Evolutionary conservation across 331 rosid species (phyloP), one percentile per base, ranked within the genome.

Genomic region (Malus hybrid): DNA sequence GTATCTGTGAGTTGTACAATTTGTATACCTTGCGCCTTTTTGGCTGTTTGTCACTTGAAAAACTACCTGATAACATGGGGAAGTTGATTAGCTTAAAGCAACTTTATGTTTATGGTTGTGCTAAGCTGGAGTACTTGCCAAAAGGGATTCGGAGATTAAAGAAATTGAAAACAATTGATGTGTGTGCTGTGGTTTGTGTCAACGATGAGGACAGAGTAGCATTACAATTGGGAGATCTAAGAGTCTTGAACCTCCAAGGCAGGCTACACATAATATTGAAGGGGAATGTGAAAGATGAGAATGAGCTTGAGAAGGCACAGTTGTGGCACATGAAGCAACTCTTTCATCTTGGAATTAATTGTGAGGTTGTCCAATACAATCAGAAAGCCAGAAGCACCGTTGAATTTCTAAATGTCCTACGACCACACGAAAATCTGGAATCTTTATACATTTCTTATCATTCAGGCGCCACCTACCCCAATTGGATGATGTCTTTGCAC

Each of bases 91-190:
- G 19, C 55, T 48, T 48, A 48, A 48, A 15, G 55, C 8, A 48
- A 0, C 55, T 48, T 0, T 48, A 15, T 15, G 55, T 48, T 48
- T 0, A 1, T 0, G 0, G 0, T 0, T 48, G 55, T 48, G 0
- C 0, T 48, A 0, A 0, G 7, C n/a, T 48, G 19, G 7, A 14
- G 3, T 48, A 14, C 7, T 48, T 14, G 19, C 55, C 19, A 48
- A 48, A 48, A 14, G 55, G 1, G 1, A 14, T 48, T 48, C 19
- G 1, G 3, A 48, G 19, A 2, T 14, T 48, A 48, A 48, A 14
- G 0, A 14, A 48, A 0, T 48, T 48, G 55, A 14, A 48, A 48
- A 14, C 1, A 48, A 14, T 48, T 0, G 7, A 48, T 14, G 19
- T 0, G 19, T 5, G 55, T 14, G 55, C 2, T 48, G 19, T 48